Conservation (phyloP, 306 rosid species). For the Canavalia gladiata region DNA sequence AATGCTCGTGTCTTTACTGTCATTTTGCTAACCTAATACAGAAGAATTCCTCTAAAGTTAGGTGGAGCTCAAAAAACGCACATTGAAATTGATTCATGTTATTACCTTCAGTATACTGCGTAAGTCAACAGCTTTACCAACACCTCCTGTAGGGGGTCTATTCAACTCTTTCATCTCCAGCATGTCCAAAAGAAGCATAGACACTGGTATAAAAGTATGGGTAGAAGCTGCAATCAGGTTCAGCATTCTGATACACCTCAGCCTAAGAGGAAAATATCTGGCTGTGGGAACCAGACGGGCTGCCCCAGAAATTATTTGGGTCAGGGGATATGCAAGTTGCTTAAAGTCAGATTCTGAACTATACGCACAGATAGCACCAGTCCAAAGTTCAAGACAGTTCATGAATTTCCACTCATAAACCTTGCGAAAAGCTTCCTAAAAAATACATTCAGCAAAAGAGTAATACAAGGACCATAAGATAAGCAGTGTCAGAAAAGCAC, state of each 20-base stretch:
- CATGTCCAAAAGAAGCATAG: constrained; percentile 94
- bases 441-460: constrained; percentile 44
- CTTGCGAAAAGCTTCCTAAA: constrained; percentile 91
- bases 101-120: constrained; percentile 80
- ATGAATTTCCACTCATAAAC: constrained; percentile 96
- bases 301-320: constrained; percentile 87
- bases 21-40: constrained; percentile 80
- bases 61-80: constrained; percentile 23
- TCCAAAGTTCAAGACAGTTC: constrained; percentile 96
- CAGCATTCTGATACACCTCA: constrained; percentile 86
- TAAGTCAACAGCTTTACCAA: constrained; percentile 90
- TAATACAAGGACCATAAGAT: constrained; percentile 39
- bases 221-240: constrained; percentile 79
- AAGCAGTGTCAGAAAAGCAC: constrained; percentile 28
- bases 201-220: constrained; percentile 76
- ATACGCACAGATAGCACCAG: constrained; percentile 79
- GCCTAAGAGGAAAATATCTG: constrained; percentile 83
- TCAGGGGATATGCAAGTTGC: constrained; percentile 90
- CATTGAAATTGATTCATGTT: constrained; percentile 7
- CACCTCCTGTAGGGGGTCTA: constrained; percentile 83
- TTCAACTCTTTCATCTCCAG: constrained; percentile 95
- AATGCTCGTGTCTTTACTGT: constrained; percentile 90
- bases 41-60: constrained; percentile 43
- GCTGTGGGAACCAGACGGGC: constrained; percentile 95
- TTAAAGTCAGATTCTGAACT: constrained; percentile 77